phyloP scores from a whole-genome alignment of 495 filamentous ascomycete species.

The Penicillium diatomitis region DNA sequence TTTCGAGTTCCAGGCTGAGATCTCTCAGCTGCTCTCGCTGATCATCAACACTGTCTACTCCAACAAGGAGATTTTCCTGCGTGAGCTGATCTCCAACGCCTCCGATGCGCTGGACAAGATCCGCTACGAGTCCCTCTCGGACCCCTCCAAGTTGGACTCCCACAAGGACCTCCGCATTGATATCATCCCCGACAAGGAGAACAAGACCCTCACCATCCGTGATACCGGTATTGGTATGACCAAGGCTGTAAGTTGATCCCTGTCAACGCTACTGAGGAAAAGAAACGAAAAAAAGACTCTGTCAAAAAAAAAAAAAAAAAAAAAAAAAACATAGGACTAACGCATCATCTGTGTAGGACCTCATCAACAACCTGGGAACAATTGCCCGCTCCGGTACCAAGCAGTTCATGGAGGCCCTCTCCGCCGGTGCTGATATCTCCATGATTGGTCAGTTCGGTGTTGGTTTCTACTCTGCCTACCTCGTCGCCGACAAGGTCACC shows the following conservation, averaged over 20 bases:
- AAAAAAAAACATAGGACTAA: background rate
- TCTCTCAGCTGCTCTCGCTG: conserved; percentile 96
- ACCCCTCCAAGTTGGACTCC: conserved; percentile 90
- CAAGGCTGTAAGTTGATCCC: conserved; percentile 73
- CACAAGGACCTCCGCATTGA: conserved; percentile 97
- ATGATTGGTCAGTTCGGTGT: conserved; percentile 99
- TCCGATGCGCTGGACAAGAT: conserved; percentile 99
- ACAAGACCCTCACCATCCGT: conserved; percentile 91
- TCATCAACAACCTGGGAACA: conserved; percentile 99
- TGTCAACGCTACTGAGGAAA: background rate
- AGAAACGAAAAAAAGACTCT: background rate
- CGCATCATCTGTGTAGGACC: conserved; percentile 49
- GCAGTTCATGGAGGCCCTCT: conserved; percentile 99
- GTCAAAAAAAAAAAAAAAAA: background rate
- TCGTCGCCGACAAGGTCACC: conserved; percentile 93
- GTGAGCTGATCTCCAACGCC: conserved; percentile 94
- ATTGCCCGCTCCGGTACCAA: conserved; percentile 98
- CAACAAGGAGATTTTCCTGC: conserved; percentile 99
- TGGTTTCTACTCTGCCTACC: conserved; percentile 99
- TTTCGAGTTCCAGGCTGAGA: conserved; percentile 99
- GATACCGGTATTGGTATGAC: conserved; percentile 99
- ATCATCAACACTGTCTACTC: conserved; percentile 99
- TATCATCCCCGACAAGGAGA: conserved; percentile 93
- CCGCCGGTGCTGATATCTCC: conserved; percentile 97
- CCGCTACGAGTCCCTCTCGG: conserved; percentile 93